Evolutionary conservation across 1,284 basidiomycete species (phyloP), one percentile per base, ranked within the genome.

Genomic region (Pseudozyma sp.): DNA sequence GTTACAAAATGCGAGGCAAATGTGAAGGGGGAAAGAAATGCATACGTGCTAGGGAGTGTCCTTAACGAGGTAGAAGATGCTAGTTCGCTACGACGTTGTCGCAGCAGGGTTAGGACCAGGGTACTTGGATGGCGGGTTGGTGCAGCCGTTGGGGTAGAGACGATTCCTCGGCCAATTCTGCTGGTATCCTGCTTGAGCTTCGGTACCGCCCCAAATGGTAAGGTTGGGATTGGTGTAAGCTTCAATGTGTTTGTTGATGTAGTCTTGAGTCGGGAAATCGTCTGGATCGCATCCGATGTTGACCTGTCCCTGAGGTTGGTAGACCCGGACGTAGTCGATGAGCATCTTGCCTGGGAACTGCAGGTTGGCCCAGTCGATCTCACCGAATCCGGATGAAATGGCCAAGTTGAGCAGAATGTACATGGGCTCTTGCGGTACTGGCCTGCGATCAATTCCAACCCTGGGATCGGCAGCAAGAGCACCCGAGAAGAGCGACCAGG

Each of bases 381-480:
- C 55, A 7, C 71, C 55, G 60, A 82, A 82, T 6, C 76, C 77
- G 1, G 76, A 63, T 31, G 80, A 77, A 52, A 83, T 73, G 50
- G 79, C 82, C 19, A 84, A 50, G 67, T 84, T 84, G 39, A 83
- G 60, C 11, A 83, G 45, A 38, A 84, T 74, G 59, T 81, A 81
- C 80, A 81, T 79, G 12, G 81, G 76, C 25, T 81, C 77, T 40
- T 79, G 74, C 42, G 77, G 80, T 42, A 76, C 70, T 14, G 64
- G 76, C 45, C 80, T 48, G 40, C 64, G 56, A 52, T 52, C 50
- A 49, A 77, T 73, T 21, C 47, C 51, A 25, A 70, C 63, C 1
- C 69, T 59, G 3, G 86, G 57, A 81, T 95, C 91, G 1, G 92
- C 89, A 5, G 87, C 90, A 86, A 95, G 89, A 8, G 92, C 94